Base-by-base conservation (phyloP, 2,329 filamentous ascomycete species). In the Akanthomyces muscarius region DNA sequence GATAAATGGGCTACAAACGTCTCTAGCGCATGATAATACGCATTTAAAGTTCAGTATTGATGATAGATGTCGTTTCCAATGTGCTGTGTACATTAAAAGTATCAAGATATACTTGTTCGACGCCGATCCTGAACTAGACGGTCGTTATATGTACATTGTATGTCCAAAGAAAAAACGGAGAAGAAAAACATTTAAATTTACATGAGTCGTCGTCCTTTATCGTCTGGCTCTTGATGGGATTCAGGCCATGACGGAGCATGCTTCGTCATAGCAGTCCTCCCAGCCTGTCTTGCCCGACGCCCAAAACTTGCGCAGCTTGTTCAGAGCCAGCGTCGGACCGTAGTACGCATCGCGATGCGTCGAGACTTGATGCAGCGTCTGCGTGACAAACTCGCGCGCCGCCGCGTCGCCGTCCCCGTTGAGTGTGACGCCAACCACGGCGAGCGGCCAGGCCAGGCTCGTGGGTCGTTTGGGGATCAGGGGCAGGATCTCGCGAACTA, bases 191-290 rank as follows among this genome's bases (percentile, higher is more conserved):
- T n/a, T 16, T 41, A 28, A 23, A 36, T 58, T 14, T 48, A 38
- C 23, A 50, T 14, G 25, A 11, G 2, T n/a, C 51, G 16, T 16
- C 3, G 5, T 30, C 41, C 8, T n/a, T 33, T n/a, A 10, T 16
- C 5, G 11, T 38, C 16, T 33, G 18, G 30, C n/a, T 48, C 3
- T 5, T 36, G 33, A 25, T 8, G 21, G 7, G 6, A 14, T 28
- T 53, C 48, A 61, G 18, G 58, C 47, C 36, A 61, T 18, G 48
- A 61, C 36, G 5, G 58, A 30, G 48, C 58, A 61, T 23, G 58
- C 36, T 36, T 61, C 48, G 25, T 61, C 58, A 18, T 42, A 61
- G 18, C 58, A 61, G 18, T 61, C 58, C 21, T 61, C 58, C 58
- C 58, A 61, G 58, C 18, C 48, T 8, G 58, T 61, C 28, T 53